Percentiles rank a stretch among this genome's conserved stretches.
phyloP scores from a whole-genome alignment of 2,329 filamentous ascomycete species.

The Geoglossum cookeanum region DNA sequence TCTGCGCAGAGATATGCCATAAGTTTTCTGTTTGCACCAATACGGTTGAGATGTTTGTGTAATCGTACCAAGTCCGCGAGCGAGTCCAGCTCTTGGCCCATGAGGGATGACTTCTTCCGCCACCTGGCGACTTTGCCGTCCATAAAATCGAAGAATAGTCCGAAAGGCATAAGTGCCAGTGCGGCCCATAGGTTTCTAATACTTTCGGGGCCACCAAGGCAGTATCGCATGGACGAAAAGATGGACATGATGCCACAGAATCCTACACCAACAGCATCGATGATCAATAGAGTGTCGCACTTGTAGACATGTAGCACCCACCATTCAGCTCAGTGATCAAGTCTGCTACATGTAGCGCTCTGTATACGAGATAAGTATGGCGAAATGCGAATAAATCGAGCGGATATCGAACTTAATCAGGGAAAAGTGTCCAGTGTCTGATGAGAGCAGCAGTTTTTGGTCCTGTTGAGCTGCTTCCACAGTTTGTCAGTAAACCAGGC shows the following conservation, averaged over 20 bases:
- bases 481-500: not conserved
- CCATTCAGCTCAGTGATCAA: slow-evolving; percentile 70
- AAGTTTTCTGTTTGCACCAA: not conserved
- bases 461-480: slow-evolving; percentile 23
- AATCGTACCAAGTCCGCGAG: slow-evolving; percentile 70
- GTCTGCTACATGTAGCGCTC: slow-evolving; percentile 56
- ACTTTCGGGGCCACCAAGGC: slow-evolving; percentile 44
- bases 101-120: slow-evolving; percentile 90
- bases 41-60: not conserved
- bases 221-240: slow-evolving; percentile 88
- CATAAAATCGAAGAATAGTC: slow-evolving; percentile 94
- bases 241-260: slow-evolving; percentile 89
- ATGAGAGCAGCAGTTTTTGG: slow-evolving; percentile 28
- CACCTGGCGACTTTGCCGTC: slow-evolving; percentile 92
- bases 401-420: slow-evolving; percentile 24
- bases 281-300: slow-evolving; percentile 2
- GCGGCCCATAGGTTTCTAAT: slow-evolving; percentile 61
- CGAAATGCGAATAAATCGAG: not conserved
- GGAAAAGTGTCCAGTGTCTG: slow-evolving; percentile 30
- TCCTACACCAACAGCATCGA: slow-evolving; percentile 25
- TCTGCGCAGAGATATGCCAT: slow-evolving; percentile 29
- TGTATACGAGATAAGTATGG: slow-evolving; percentile 9
- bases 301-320: slow-evolving; percentile 16
- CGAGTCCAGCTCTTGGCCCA: slow-evolving; percentile 95
- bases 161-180: slow-evolving; percentile 73